Conservation (phyloP, 768 basidiomycete species). For the Cubamyces lactineus region DNA sequence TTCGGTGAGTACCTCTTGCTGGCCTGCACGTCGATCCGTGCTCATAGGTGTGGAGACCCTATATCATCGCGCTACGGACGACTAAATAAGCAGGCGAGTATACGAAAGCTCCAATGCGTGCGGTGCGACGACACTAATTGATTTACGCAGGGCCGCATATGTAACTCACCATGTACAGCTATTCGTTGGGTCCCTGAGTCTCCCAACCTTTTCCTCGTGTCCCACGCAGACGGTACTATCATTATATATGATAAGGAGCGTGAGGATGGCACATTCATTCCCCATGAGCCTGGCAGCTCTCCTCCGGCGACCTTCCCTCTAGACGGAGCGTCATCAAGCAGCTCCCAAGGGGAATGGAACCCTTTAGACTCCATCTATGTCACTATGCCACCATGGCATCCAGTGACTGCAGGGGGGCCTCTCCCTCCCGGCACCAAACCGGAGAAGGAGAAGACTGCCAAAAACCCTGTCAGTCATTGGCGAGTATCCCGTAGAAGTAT, state of each 20-base stretch:
- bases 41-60: slow-evolving; percentile 56
- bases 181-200: slow-evolving; percentile 88
- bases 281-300: slow-evolving; percentile 54
- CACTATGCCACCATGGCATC: slow-evolving; percentile 87
- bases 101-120: background rate
- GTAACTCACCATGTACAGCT: slow-evolving; percentile 83
- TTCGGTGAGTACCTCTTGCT: slow-evolving; percentile 58
- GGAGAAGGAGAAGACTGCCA: slow-evolving; percentile 69
- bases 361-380: slow-evolving; percentile 76
- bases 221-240: slow-evolving; percentile 88
- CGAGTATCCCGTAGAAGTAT: slow-evolving; percentile 71
- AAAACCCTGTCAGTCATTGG: slow-evolving; percentile 94
- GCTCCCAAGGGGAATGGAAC: slow-evolving; percentile 65
- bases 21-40: background rate
- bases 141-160: slow-evolving; percentile 66
- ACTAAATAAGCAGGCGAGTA: slow-evolving; percentile 79
- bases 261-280: slow-evolving; percentile 78
- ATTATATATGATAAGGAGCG: slow-evolving; percentile 91
- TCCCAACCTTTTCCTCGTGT: slow-evolving; percentile 79
- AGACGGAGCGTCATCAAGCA: slow-evolving; percentile 29
- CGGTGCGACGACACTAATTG: background rate
- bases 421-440: slow-evolving; percentile 31
- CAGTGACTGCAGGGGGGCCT: slow-evolving; percentile 51
- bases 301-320: slow-evolving; percentile 18
- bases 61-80: slow-evolving; percentile 80